Conservation (phyloP, 169 alveolate species). For the Plasmodium inui region DNA sequence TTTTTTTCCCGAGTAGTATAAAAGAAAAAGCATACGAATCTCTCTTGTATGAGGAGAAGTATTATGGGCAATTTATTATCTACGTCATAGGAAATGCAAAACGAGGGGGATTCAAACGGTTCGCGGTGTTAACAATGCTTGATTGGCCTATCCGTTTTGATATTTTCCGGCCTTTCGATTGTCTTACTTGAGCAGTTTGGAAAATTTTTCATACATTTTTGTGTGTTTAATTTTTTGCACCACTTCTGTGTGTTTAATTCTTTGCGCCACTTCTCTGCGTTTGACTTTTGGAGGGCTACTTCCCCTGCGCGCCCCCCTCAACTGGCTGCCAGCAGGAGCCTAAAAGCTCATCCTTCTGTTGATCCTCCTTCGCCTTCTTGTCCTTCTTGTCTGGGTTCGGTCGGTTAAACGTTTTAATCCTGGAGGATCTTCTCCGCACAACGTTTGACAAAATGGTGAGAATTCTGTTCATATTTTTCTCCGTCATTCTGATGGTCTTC, state of each 20-base stretch:
- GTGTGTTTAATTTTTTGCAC: not conserved
- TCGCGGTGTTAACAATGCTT: not conserved
- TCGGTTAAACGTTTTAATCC: conserved; percentile 29
- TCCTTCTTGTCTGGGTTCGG: not conserved
- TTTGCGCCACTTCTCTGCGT: too few relatives aligned
- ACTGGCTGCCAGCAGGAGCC: conserved; percentile 75
- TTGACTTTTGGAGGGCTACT: too few relatives aligned
- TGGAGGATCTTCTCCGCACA: conserved; percentile 41
- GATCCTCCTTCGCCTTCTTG: not conserved
- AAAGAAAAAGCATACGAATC: not conserved
- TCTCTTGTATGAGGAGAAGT: not conserved
- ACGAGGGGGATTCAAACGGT: not conserved
- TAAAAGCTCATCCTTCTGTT: conserved; percentile 35
- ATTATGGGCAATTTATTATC: not conserved
- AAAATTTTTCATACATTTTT: not conserved
- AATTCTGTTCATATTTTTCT: conserved; percentile 25
- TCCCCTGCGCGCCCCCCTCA: not conserved
- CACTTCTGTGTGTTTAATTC: not conserved
- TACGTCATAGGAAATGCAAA: not conserved
- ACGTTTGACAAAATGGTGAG: conserved; percentile 33
- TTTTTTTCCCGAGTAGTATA: not conserved
- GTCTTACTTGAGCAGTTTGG: not conserved
- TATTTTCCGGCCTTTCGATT: not conserved
- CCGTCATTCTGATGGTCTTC: conserved; percentile 36
- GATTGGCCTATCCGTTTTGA: not conserved